Conservation (phyloP, 768 basidiomycete species). For the Pilatotrama ljubarskyi region DNA sequence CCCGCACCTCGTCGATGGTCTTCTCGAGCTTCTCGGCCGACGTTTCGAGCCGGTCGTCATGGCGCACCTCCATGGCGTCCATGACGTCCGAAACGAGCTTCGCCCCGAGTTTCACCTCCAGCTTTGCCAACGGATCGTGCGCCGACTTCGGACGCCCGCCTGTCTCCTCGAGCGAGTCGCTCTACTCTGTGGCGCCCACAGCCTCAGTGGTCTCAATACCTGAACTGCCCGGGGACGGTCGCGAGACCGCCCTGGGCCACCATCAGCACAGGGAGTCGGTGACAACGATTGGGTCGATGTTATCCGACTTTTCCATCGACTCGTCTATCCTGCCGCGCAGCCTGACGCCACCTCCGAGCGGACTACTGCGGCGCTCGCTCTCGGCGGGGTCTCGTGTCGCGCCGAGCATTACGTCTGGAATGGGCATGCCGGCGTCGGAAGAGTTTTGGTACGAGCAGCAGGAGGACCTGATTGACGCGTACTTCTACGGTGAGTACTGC, state of each 20-base stretch:
- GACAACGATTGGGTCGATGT: constrained; percentile 31
- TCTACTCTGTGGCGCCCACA: constrained; percentile 6
- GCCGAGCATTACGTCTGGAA: constrained; percentile 16
- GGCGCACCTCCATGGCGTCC: constrained; percentile 25
- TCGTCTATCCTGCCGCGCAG: constrained; percentile 28
- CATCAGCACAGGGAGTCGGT: constrained; percentile 26
- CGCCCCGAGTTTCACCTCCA: constrained; percentile 15
- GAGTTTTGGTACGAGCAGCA: constrained; percentile 32
- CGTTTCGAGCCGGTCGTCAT: constrained; percentile 25
- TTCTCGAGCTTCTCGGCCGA: constrained; percentile 27
- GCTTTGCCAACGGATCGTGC: constrained; percentile 17
- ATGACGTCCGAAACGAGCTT: constrained; percentile 13
- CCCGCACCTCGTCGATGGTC: constrained; percentile 23
- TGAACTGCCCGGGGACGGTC: not conserved
- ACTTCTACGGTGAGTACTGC: constrained; percentile 38
- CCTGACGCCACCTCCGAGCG: constrained; percentile 18
- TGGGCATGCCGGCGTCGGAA: constrained; percentile 17
- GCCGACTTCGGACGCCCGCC: constrained; percentile 20
- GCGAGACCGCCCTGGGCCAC: constrained; percentile 10
- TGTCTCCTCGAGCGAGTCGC: constrained; percentile 4
- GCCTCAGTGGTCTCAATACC: not conserved
- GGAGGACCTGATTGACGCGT: constrained; percentile 42
- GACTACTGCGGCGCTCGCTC: constrained; percentile 22
- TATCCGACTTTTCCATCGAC: constrained; percentile 33
- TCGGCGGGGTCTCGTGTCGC: constrained; percentile 23